Evolutionary conservation across 495 filamentous ascomycete species (phyloP), one percentile per base, ranked within the genome.

Genomic region (Xeromyces bisporus): DNA sequence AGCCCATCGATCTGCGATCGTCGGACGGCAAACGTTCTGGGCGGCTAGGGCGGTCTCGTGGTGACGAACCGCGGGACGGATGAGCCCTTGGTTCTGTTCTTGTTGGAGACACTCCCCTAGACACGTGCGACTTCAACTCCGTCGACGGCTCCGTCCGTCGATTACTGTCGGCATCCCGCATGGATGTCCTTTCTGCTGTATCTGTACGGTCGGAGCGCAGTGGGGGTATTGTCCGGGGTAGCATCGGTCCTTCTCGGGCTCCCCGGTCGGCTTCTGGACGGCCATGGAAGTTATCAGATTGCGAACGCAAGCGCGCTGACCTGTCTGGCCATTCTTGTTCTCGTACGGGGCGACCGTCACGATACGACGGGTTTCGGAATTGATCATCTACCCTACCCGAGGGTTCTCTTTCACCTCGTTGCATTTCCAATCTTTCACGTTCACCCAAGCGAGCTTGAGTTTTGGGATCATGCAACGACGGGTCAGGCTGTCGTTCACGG

Each of bases 271-370:
- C 11, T 5, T 31, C 34, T 16, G 34, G n/a, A 17, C 45, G 48
- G 15, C 38, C 43, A 36, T 52, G 46, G 41, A 51, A 52, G 0
- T 36, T 31, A 25, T 55, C 44, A 26, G 46, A 41, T 3, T 42
- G 30, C 33, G 47, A 39, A 8, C 55, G 52, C 25, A 49, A 36
- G 9, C 53, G 52, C 12, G 51, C 51, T n/a, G 47, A 26, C 9
- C 57, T 52, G 32, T 58, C 57, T 27, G 46, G 45, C 57, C 57
- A 59, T 2, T 56, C 56, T 8, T 38, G 33, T 7, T 58, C 56
- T 13, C 54, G 46, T 18, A 37, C 46, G 24, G 38, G 35, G 8
- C 52, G 46, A 13, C 40, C 41, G 6, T 61, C 59, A 15, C 56
- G 54, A 32, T 55, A 45, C 10, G 49, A 30, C n/a, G 47, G 45